These are phyloP conservation scores for Iris pallida DNA, from an alignment of 116 monocot genomes.

Conservation along the genomic window DNA sequence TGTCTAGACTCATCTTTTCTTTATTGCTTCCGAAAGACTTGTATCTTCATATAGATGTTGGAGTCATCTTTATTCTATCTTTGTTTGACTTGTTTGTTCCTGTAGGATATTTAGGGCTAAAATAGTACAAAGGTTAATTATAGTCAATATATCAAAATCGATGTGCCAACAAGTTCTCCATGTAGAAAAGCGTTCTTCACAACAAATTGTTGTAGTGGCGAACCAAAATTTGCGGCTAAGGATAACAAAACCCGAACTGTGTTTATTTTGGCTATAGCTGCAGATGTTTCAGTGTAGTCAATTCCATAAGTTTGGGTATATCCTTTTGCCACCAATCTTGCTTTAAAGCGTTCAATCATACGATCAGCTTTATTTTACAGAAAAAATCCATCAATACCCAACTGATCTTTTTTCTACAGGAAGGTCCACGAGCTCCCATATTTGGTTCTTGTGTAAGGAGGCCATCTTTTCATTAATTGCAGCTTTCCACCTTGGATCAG, in stretches of 20 bases:
- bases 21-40: too few species aligned
- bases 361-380: slow-evolving; percentile 14
- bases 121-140: too few species aligned
- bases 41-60: too few species aligned
- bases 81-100: too few species aligned
- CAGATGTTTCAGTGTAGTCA: slow-evolving; percentile 3
- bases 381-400: slow-evolving; percentile 9
- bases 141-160: too few species aligned
- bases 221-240: background rate
- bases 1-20: too few species aligned
- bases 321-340: background rate
- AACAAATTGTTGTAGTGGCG: background rate
- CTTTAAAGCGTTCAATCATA: slow-evolving; percentile 8
- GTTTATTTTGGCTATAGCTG: background rate
- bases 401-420: background rate
- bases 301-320: slow-evolving; percentile 4
- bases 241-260: slow-evolving; percentile 4
- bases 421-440: slow-evolving; percentile 10
- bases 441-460: slow-evolving; percentile 11
- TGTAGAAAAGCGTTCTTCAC: slow-evolving; percentile 10
- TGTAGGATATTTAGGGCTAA: too few species aligned
- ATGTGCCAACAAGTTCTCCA: too few species aligned
- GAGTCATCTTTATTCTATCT: too few species aligned
- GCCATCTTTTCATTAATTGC: slow-evolving; percentile 17
- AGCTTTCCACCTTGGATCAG: too few species aligned